Conservation (phyloP, 805 yeast genomes). For the Lachancea meyersii region DNA sequence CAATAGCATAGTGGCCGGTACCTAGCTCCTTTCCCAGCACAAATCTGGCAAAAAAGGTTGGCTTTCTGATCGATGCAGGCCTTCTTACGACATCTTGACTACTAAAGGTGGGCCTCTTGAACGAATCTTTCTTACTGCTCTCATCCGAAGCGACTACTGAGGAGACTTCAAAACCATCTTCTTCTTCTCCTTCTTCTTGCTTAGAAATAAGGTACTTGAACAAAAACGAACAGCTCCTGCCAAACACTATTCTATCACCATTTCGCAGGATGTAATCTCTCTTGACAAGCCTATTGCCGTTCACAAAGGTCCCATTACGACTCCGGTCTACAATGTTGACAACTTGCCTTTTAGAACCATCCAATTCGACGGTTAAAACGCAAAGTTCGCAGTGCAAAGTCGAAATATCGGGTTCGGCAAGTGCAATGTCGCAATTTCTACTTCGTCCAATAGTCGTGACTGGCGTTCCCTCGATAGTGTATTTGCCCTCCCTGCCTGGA, state of each 20-base stretch:
- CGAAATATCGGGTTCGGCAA: constrained; percentile 56
- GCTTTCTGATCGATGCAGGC: constrained; percentile 12
- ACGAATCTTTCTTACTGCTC: constrained; percentile 7
- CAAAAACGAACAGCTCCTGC: constrained; percentile 44
- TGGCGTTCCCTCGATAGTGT: constrained; percentile 30
- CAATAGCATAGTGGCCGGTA: constrained; percentile 77
- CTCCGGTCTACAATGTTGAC: constrained; percentile 48
- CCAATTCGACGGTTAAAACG: constrained; percentile 35
- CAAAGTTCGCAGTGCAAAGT: constrained; percentile 55
- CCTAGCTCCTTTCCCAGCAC: constrained; percentile 54
- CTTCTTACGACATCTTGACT: constrained; percentile 20
- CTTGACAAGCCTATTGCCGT: constrained; percentile 46
- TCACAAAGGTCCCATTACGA: constrained; percentile 62
- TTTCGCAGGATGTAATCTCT: constrained; percentile 46
- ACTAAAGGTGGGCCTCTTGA: constrained; percentile 27
- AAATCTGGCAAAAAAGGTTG: constrained; percentile 50
- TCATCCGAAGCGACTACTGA: background rate
- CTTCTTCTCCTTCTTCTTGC: constrained; percentile 3
- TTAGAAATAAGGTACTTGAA: constrained; percentile 37
- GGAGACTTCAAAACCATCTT: background rate
- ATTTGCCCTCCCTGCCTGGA: constrained; percentile 31
- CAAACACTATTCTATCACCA: constrained; percentile 61
- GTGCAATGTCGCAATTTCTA: constrained; percentile 49
- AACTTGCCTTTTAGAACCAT: constrained; percentile 32
- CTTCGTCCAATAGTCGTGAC: constrained; percentile 47